These are phyloP conservation scores for Trichoderma atrobrunneum DNA, from an alignment of 2,329 filamentous ascomycete genomes.

Conservation along the genomic window DNA sequence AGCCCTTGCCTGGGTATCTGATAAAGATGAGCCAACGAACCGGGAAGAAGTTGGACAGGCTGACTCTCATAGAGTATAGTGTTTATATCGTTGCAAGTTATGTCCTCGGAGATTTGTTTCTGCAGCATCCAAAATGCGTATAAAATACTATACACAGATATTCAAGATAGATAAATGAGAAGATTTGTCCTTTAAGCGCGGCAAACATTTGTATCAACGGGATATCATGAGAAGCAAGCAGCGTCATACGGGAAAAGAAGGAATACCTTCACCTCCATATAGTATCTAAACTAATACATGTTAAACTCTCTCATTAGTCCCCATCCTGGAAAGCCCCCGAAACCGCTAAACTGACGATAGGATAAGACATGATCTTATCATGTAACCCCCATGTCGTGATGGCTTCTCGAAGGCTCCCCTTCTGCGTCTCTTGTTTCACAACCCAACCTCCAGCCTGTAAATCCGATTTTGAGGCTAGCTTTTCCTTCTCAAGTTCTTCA, in stretches of 20 bases:
- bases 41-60: no score
- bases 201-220: neutral
- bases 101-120: neutral
- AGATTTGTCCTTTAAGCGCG: rapidly evolving
- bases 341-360: neutral
- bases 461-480: neutral
- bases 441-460: neutral
- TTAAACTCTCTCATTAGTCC: neutral
- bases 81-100: neutral
- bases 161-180: rapidly evolving
- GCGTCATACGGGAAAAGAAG: neutral
- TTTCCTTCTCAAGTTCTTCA: neutral
- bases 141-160: neutral
- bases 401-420: neutral
- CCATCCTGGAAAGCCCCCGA: neutral
- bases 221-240: neutral
- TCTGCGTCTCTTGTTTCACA: neutral
- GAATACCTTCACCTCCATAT: no score
- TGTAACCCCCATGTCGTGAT: neutral
- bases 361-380: neutral
- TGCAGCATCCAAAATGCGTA: neutral
- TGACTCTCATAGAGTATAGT: no score
- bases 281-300: no score
- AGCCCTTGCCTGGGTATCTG: neutral
- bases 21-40: neutral